Percentiles rank a stretch among this genome's conserved stretches.
phyloP scores from a whole-genome alignment of 495 filamentous ascomycete genomes.

The Penicillium silybi region DNA sequence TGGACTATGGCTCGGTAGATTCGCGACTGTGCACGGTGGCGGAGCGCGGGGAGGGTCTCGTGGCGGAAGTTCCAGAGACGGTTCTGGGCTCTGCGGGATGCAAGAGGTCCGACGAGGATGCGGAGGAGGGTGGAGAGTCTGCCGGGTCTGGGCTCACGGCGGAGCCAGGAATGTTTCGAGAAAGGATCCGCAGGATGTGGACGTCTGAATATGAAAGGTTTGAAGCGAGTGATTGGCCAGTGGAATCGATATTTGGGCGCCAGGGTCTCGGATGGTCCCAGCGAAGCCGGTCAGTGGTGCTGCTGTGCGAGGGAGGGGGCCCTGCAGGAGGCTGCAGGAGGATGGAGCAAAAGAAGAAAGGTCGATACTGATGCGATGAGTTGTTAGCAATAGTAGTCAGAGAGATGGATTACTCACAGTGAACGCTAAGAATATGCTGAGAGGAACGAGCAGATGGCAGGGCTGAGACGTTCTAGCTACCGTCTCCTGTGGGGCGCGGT shows the following conservation, averaged over 20 bases:
- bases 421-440: slow-evolving; percentile 1
- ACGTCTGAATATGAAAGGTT: slow-evolving; percentile 16
- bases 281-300: background rate
- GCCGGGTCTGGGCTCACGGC: slow-evolving; percentile 16
- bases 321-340: no score
- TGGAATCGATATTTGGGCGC: slow-evolving; percentile 38
- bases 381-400: background rate
- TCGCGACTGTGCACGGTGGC: slow-evolving; percentile 64
- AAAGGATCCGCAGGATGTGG: slow-evolving; percentile 14
- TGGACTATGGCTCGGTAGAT: slow-evolving; percentile 70
- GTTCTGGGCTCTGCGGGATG: slow-evolving; percentile 56
- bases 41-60: slow-evolving; percentile 68
- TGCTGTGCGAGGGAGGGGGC: slow-evolving; percentile 2
- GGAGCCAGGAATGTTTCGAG: slow-evolving; percentile 14
- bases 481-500: slow-evolving; percentile 1
- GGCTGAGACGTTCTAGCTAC: background rate
- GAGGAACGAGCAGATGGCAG: background rate
- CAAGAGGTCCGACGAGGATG: slow-evolving; percentile 54
- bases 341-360: background rate
- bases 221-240: slow-evolving; percentile 22
- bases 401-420: background rate
- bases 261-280: slow-evolving; percentile 25
- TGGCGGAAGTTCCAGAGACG: slow-evolving; percentile 63
- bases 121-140: slow-evolving; percentile 29
- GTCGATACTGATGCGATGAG: background rate